Percentiles rank a stretch among this genome's conserved stretches.
phyloP scores from a whole-genome alignment of 2,329 filamentous ascomycete genomes.

The Rugonectria rugulosa region DNA sequence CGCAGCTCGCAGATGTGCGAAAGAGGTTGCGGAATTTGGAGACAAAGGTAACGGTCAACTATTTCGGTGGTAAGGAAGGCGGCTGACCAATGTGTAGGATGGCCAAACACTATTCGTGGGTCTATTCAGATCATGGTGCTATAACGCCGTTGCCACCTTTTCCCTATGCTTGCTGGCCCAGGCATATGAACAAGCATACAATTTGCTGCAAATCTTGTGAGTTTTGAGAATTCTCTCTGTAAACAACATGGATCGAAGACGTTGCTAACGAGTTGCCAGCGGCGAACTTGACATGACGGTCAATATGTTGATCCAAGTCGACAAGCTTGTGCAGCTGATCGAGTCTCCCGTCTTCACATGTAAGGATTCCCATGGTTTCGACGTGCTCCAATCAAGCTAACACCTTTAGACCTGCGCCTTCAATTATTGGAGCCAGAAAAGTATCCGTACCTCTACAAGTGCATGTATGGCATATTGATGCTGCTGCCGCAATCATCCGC shows the following conservation, averaged over 20 bases:
- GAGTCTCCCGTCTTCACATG: constrained; percentile 98
- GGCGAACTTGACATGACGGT: constrained; percentile 99
- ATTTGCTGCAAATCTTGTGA: constrained; percentile 93
- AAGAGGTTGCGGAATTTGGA: constrained; percentile 92
- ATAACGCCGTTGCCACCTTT: constrained; percentile 97
- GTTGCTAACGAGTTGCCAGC: constrained; percentile 53
- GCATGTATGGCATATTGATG: constrained; percentile 96
- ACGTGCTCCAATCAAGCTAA: neutral
- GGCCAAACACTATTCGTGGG: constrained; percentile 95
- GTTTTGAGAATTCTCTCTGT: constrained; percentile 38
- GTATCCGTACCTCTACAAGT: constrained; percentile 96
- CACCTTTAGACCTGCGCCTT: constrained; percentile 78
- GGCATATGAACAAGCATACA: constrained; percentile 97
- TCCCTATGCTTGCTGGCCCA: constrained; percentile 94
- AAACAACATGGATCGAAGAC: neutral
- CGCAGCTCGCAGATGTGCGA: constrained; percentile 88
- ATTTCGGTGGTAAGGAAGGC: neutral
- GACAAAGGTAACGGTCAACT: constrained; percentile 65
- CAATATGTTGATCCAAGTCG: constrained; percentile 97
- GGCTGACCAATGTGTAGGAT: constrained; percentile 62
- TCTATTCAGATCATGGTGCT: constrained; percentile 96
- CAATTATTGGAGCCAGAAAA: constrained; percentile 95
- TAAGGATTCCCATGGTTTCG: constrained; percentile 52
- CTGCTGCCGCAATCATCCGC: constrained; percentile 97
- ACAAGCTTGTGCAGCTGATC: constrained; percentile 95